These are phyloP conservation scores for Comarum palustre DNA, from an alignment of 306 rosid species.

Conservation along the genomic window DNA sequence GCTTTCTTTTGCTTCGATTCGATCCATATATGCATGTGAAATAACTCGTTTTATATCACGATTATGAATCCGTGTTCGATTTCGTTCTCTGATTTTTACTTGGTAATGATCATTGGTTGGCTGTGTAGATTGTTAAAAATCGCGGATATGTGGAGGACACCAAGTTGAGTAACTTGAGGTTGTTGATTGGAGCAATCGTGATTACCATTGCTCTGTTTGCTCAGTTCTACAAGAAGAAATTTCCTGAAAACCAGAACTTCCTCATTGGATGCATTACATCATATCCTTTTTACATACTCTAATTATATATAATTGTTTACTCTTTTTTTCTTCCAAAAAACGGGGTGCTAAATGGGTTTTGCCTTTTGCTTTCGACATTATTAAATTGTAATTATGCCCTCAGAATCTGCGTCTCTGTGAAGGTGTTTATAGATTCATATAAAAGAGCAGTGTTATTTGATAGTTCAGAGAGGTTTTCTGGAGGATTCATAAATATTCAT, in stretches of 20 bases:
- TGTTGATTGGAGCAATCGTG: constrained; percentile 17
- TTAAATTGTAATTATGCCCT: not conserved
- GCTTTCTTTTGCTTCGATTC: not conserved
- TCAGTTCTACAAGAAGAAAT: constrained; percentile 25
- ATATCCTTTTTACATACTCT: constrained; percentile 12
- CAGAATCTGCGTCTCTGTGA: too few relatives aligned
- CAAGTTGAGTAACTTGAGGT: constrained; percentile 14
- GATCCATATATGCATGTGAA: not conserved
- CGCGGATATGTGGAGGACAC: constrained; percentile 21
- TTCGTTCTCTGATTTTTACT: not conserved
- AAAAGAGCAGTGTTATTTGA: not conserved
- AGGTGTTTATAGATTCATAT: not conserved
- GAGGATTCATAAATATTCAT: not conserved
- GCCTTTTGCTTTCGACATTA: not conserved
- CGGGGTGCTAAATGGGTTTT: not conserved
- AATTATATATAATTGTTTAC: not conserved
- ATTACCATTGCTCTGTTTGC: constrained; percentile 21
- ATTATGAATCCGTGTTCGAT: not conserved
- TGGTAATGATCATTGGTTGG: not conserved
- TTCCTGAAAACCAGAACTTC: constrained; percentile 14
- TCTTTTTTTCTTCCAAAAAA: too few relatives aligned
- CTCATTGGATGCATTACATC: constrained; percentile 18
- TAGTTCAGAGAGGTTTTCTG: not conserved
- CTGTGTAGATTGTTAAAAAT: constrained; percentile 16
- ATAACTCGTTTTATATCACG: not conserved